These are phyloP conservation scores for Saturnispora silvae DNA, from an alignment of 805 yeast genomes.

Conservation along the genomic window DNA sequence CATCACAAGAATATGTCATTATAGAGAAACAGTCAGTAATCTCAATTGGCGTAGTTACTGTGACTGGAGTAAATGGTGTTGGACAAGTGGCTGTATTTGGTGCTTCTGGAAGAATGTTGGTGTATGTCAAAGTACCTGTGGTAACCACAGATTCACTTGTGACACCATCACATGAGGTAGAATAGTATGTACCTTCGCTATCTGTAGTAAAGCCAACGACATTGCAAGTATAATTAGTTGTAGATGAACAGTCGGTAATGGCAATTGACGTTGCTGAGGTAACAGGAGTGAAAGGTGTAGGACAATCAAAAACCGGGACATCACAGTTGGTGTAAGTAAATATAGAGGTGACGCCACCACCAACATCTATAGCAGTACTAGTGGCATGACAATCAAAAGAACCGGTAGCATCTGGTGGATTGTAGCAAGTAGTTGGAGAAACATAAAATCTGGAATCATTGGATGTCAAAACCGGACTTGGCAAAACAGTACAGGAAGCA, in stretches of 20 bases:
- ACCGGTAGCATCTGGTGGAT: conserved; percentile 11
- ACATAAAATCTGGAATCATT: conserved; percentile 6
- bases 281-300: not conserved
- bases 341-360: not conserved
- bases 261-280: not conserved
- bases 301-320: conserved; percentile 9
- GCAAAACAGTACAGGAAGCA: conserved; percentile 10
- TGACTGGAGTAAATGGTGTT: not conserved
- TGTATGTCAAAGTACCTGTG: not conserved
- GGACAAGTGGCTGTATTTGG: not conserved
- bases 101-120: not conserved
- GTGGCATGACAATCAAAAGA: conserved; percentile 12
- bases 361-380: conserved; percentile 7
- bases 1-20: not conserved
- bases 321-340: conserved; percentile 12
- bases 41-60: not conserved
- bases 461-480: conserved; percentile 4
- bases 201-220: conserved; percentile 1
- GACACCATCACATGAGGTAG: conserved; percentile 1
- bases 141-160: not conserved
- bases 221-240: conserved; percentile 2
- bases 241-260: conserved; percentile 4
- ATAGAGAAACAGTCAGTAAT: conserved; percentile 1
- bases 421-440: conserved; percentile 12
- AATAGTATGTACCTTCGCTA: not conserved